Evolutionary conservation across 352 stramenopile genomes (phyloP), one percentile per base, ranked within the genome.

Genomic region (Pythium graminicola): DNA sequence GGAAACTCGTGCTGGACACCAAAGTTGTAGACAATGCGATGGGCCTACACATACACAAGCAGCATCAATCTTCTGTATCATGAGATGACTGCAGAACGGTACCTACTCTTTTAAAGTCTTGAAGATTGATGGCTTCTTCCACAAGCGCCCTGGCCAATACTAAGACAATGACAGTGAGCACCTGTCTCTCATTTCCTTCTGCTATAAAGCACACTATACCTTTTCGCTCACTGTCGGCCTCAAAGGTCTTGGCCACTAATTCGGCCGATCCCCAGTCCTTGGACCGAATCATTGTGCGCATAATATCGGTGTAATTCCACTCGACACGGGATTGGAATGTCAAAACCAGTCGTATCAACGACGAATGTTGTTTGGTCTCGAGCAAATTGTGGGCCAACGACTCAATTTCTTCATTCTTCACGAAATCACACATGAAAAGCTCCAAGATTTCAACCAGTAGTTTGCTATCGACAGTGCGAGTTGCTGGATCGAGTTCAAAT

Each of bases 191-290:
- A 41, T 10, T 41, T 36, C 14, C 8, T 36, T 14, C 8, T 36
- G 5, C 5, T 50, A 11, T 26, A 17, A 38, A 33, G 4, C 17
- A 32, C 26, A 46, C 7, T 40, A 1, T 36, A 67, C 53, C 43
- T 43, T 56, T 55, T 4, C 35, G 40, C 1, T 50, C 28, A 0
- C 57, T 14, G 2, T 62, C 38, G 0, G 22, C n/a, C 3, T 75
- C 61, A 33, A 79, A 81, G 0, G 64, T 81, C 8, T 64, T 62
- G 43, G 64, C 65, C 4, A 86, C 24, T 1, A 81, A 49, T 50
- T 85, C 76, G 8, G 76, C 72, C 1, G 72, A 79, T 1, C 64
- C 65, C 76, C 76, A 88, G 45, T 88, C 74, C 44, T 85, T 88
- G 4, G 60, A 57, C 31, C 61, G 54, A 10, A 74, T 65, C 62